Evolutionary conservation across 352 stramenopile genomes (phyloP).

Genomic region (Elongisporangium undulatum): DNA sequence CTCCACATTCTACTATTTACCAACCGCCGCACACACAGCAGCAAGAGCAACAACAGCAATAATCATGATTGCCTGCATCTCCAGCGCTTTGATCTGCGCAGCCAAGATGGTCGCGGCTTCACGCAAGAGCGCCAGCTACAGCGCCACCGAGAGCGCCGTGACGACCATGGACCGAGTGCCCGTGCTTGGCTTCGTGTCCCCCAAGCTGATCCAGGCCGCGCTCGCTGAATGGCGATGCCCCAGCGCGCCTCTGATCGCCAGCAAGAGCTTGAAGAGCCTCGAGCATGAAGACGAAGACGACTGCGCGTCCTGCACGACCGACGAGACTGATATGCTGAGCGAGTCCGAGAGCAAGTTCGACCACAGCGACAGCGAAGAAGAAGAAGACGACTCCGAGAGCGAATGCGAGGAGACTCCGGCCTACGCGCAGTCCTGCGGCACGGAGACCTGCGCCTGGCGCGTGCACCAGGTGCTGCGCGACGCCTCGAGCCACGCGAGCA

Average conservation of each 20-base stretch:
- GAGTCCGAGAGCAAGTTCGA: conserved; percentile 26
- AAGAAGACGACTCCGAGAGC: conserved; percentile 20
- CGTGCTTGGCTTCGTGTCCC: not conserved
- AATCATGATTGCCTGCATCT: conserved; percentile 3
- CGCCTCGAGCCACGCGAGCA: conserved; percentile 24
- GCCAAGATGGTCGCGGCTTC: conserved; percentile 6
- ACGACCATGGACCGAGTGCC: conserved; percentile 3
- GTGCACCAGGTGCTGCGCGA: conserved; percentile 8
- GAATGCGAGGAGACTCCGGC: conserved; percentile 9
- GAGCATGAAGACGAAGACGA: conserved; percentile 14
- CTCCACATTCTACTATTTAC: not conserved
- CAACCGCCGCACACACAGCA: not conserved
- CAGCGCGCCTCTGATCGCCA: conserved; percentile 1
- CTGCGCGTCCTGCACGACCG: conserved; percentile 38
- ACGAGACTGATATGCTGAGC: conserved; percentile 42
- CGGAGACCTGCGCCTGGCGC: conserved; percentile 26
- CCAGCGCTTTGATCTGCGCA: conserved; percentile 2
- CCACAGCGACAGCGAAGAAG: conserved; percentile 15
- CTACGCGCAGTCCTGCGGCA: conserved; percentile 23
- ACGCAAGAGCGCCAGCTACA: conserved; percentile 9
- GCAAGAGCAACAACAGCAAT: too few species aligned
- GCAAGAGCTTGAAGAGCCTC: conserved; percentile 4
- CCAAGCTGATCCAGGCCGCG: conserved; percentile 3
- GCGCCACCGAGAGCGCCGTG: conserved; percentile 6
- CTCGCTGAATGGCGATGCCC: not conserved